Percentiles rank a stretch among this genome's conserved stretches.
These are phyloP conservation scores for Carex pumila DNA, from an alignment of 176 grass and related monocot species.

Conservation along the genomic window DNA sequence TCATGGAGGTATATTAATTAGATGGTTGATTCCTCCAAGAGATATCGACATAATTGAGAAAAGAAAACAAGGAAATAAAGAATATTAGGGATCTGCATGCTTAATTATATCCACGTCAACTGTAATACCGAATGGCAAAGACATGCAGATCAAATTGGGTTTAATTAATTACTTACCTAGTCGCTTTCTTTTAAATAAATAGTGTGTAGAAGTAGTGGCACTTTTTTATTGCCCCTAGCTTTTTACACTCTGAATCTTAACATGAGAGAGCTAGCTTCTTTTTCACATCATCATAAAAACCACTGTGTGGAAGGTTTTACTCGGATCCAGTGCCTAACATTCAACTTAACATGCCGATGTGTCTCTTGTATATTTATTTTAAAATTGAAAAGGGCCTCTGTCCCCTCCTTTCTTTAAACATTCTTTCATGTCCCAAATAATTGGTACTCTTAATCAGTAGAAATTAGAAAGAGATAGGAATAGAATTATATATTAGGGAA, in stretches of 20 bases:
- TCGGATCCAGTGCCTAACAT: neutral
- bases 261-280: neutral
- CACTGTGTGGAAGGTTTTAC: neutral
- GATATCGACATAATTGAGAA: neutral
- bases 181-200: neutral
- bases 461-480: neutral
- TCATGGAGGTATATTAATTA: neutral
- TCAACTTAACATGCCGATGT: neutral
- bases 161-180: neutral
- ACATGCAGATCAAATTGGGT: conserved; percentile 10
- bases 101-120: neutral
- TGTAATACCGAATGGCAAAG: conserved; percentile 3
- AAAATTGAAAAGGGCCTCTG: neutral
- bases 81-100: neutral
- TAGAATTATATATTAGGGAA: neutral
- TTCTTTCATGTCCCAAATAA: neutral
- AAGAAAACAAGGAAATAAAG: neutral
- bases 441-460: neutral
- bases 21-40: neutral
- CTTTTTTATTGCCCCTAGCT: neutral
- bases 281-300: neutral
- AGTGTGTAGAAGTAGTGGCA: conserved; percentile 4
- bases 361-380: neutral
- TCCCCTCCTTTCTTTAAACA: neutral
- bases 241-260: neutral